phyloP scores from a whole-genome alignment of 441 rosid genomes.

The Adansonia rubrostipa region DNA sequence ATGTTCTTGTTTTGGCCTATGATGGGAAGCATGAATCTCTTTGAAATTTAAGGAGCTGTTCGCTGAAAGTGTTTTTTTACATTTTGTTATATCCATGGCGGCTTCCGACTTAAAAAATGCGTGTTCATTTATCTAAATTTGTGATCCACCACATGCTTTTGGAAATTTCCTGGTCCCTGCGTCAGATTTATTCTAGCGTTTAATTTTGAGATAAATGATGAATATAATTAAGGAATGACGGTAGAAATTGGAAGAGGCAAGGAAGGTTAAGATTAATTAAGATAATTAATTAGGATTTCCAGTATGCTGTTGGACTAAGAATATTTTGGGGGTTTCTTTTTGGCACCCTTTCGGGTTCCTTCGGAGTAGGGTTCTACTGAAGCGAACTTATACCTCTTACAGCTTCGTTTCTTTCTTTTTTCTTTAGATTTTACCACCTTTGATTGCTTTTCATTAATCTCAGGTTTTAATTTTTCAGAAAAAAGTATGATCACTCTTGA shows the following conservation, averaged over 20 bases:
- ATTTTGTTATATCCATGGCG: neutral
- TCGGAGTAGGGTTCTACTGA: neutral
- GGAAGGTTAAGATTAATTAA: neutral
- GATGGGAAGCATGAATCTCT: neutral
- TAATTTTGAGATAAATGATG: neutral
- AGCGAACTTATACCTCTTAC: neutral
- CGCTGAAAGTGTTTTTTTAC: no score
- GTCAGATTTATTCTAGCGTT: neutral
- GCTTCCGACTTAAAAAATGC: neutral
- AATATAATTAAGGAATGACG: neutral
- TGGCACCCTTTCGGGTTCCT: neutral
- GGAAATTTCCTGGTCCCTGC: neutral
- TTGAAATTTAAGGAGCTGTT: no score
- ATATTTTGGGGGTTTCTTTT: neutral
- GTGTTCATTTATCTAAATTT: neutral
- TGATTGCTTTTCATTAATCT: neutral
- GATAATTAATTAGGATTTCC: neutral
- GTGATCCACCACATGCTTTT: neutral
- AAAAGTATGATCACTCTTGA: neutral
- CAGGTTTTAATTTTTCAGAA: neutral
- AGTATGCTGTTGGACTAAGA: neutral
- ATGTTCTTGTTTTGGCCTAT: neutral
- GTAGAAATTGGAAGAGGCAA: neutral
- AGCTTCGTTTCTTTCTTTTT: neutral
- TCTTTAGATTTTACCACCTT: neutral